phyloP scores from a whole-genome alignment of 106 monocot genomes.

The Allium fistulosum region DNA sequence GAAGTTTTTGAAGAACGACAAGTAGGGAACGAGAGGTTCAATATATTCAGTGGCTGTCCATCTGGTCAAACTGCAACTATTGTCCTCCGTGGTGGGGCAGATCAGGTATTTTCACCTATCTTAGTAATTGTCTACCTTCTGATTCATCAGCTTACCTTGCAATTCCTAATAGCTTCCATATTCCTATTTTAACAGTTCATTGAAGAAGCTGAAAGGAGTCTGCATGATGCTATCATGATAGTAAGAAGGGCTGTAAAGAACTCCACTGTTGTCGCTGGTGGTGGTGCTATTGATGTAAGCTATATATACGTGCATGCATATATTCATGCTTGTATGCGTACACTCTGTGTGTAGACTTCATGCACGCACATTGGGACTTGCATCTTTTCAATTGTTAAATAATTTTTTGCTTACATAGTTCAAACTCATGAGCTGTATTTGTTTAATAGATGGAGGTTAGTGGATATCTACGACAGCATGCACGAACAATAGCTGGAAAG shows the following conservation, averaged over 20 bases:
- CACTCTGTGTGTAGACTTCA: neutral
- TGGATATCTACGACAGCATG: conserved; percentile 76
- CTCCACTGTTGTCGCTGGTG: conserved; percentile 96
- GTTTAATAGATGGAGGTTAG: conserved; percentile 88
- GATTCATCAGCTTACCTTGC: neutral
- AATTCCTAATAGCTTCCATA: neutral
- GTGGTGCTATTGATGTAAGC: conserved; percentile 97
- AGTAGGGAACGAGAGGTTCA: conserved; percentile 98
- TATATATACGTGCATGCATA: too few species aligned
- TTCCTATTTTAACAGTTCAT: conserved; percentile 54
- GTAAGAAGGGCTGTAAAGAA: conserved; percentile 98
- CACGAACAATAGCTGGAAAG: conserved; percentile 89
- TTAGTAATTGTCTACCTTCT: neutral
- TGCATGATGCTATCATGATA: conserved; percentile 99
- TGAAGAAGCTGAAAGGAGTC: conserved; percentile 98
- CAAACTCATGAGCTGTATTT: neutral
- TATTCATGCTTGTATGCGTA: too few species aligned
- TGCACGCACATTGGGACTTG: neutral
- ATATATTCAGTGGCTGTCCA: conserved; percentile 96
- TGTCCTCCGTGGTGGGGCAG: conserved; percentile 96
- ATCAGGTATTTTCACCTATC: conserved; percentile 50
- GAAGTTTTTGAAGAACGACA: conserved; percentile 96
- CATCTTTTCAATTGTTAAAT: neutral
- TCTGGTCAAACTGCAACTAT: conserved; percentile 97
- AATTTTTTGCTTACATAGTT: neutral